Conservation (phyloP, 2,329 filamentous ascomycete genomes). For the Apiospora hydei region DNA sequence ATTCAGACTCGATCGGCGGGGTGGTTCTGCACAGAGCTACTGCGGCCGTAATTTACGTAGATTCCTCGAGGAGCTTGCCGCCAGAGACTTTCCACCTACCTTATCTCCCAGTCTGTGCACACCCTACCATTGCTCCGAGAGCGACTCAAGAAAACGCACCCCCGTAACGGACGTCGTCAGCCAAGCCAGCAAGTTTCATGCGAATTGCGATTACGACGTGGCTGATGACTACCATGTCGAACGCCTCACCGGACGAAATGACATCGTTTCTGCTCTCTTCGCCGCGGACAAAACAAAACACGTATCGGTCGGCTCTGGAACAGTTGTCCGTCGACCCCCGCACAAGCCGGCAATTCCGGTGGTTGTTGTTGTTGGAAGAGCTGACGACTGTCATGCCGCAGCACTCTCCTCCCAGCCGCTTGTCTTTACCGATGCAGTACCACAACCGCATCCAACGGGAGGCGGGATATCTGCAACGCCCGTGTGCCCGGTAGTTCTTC, state of each 20-base stretch:
- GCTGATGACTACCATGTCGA: background rate
- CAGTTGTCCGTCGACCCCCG: background rate
- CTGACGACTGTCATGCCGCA: background rate
- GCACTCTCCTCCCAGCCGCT: background rate
- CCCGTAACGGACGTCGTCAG: slow-evolving; percentile 1
- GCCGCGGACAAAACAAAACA: background rate
- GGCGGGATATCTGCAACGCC: background rate
- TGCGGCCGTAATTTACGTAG: background rate
- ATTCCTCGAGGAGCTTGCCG: background rate
- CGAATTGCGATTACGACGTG: background rate
- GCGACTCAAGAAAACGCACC: background rate
- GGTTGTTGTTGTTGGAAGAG: background rate
- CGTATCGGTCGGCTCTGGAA: background rate
- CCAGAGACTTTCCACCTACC: background rate
- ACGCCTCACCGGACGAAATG: background rate
- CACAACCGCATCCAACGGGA: background rate
- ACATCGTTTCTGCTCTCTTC: background rate
- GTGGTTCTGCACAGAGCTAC: background rate
- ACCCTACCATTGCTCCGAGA: background rate
- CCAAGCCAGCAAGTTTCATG: background rate
- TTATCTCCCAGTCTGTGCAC: too few relatives aligned
- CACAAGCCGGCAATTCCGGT: background rate
- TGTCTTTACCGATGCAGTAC: background rate
- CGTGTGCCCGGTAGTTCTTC: background rate
- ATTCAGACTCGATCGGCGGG: background rate